Evolutionary conservation across 169 alveolate species (phyloP).

Genomic region (Babesia bigemina): DNA sequence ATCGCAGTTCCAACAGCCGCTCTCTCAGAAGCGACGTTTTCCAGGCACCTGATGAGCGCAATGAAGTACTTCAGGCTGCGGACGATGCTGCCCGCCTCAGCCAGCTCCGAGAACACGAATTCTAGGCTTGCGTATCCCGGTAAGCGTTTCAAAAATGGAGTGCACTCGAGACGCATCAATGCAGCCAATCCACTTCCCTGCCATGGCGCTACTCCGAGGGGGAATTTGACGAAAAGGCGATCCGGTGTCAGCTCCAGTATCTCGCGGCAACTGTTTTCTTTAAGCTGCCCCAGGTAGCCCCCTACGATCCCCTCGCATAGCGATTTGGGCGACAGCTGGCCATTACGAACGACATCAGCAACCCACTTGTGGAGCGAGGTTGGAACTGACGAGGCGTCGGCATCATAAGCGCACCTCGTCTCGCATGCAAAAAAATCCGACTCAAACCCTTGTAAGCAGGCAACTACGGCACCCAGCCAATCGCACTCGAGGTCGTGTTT

Average conservation of each 20-base stretch:
- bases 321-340: not conserved
- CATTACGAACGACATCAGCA: not conserved
- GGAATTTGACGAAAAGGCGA: not conserved
- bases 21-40: not conserved
- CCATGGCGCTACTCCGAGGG: not conserved
- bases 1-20: not conserved
- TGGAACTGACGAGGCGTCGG: slow-evolving; percentile 3
- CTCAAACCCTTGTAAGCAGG: slow-evolving; percentile 26
- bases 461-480: not conserved
- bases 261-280: not conserved
- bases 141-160: not conserved
- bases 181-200: not conserved
- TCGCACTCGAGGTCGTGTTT: not conserved
- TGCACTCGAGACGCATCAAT: not conserved
- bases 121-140: not conserved
- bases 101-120: not conserved
- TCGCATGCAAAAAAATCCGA: slow-evolving; percentile 3
- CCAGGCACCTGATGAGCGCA: slow-evolving; percentile 4
- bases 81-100: slow-evolving; percentile 4
- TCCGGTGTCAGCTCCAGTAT: not conserved
- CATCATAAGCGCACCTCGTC: not conserved
- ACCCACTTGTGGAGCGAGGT: not conserved
- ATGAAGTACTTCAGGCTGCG: slow-evolving; percentile 21
- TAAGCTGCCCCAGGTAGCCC: not conserved
- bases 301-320: not conserved